Evolutionary conservation across 495 filamentous ascomycete genomes (phyloP), one percentile per base, ranked within the genome.

Genomic region (Neurospora tetraspora): DNA sequence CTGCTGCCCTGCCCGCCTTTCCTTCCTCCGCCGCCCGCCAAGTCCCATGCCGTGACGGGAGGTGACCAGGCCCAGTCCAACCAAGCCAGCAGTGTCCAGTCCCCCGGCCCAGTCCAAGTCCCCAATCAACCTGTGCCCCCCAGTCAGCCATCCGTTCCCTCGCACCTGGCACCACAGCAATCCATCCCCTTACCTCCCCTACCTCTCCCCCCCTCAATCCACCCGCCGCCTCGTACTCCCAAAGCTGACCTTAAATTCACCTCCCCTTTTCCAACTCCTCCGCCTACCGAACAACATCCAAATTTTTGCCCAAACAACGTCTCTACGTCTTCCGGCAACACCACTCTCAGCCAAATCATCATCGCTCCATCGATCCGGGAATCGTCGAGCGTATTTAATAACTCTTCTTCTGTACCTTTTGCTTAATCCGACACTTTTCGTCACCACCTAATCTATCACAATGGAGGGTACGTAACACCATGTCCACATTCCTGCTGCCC

Each of bases 231-330:
- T 61, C 53, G 53, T 61, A 61, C 53, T 61, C 76, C 76, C 76
- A 77, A 73, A 75, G 74, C 79, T 80, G 80, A 85, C 83, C 84
- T 84, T 82, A 83, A 86, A 85, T 82, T 81, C 85, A 85, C 80
- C 82, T 84, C 81, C 83, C 81, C 81, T 82, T 82, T 77, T 80
- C 81, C 83, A 80, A 80, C 81, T 82, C 81, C 74, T 77, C 78
- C 74, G 75, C 73, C 71, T 74, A 74, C 39, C 61, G 73, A 73
- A 75, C 74, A 81, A 79, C 78, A 75, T 75, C 80, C 79, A 27
- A 61, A 61, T 79, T 77, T 80, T 77, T 76, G 77, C 77, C 76
- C 82, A 70, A 80, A 80, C 76, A 76, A 77, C 82, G 76, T 80
- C 78, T 31, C 53, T 61, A 34, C 53, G 53, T 61, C 53, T 12